Evolutionary conservation across 305 asterid genomes (phyloP).

Genomic region (Fraxinus angustifolia): DNA sequence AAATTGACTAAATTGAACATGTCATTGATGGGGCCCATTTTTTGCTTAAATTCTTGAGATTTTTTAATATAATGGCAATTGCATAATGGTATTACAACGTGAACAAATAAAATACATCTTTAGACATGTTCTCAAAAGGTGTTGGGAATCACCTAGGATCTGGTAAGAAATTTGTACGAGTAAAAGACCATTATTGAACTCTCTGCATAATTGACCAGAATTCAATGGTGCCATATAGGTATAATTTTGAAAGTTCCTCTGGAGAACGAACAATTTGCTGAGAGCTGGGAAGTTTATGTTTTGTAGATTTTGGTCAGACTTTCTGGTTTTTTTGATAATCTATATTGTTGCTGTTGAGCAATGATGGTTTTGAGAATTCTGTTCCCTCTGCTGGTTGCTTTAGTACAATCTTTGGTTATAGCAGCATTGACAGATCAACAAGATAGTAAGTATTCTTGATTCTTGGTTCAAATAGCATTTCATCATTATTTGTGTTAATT

Average conservation of each 20-base stretch:
- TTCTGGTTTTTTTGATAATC: slow-evolving; percentile 11
- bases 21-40: slow-evolving; percentile 7
- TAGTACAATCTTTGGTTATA: slow-evolving; percentile 24
- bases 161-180: slow-evolving; percentile 16
- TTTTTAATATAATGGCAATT: slow-evolving; percentile 3
- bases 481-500: background rate
- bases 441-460: slow-evolving; percentile 40
- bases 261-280: background rate
- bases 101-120: slow-evolving; percentile 25
- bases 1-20: slow-evolving; percentile 15
- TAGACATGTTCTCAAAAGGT: slow-evolving; percentile 22
- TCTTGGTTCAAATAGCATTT: background rate
- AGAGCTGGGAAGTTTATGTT: slow-evolving; percentile 5
- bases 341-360: slow-evolving; percentile 25
- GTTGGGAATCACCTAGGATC: slow-evolving; percentile 18
- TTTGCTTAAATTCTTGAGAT: slow-evolving; percentile 12
- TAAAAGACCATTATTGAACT: background rate
- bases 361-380: slow-evolving; percentile 31
- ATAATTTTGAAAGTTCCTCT: slow-evolving; percentile 1
- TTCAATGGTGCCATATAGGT: background rate
- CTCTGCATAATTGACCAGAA: background rate
- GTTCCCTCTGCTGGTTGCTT: slow-evolving; percentile 35
- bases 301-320: slow-evolving; percentile 10
- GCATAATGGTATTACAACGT: slow-evolving; percentile 1
- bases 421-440: slow-evolving; percentile 38